These are phyloP conservation scores for Fusarium austroafricanum DNA, from an alignment of 2,329 filamentous ascomycete species.

Conservation along the genomic window DNA sequence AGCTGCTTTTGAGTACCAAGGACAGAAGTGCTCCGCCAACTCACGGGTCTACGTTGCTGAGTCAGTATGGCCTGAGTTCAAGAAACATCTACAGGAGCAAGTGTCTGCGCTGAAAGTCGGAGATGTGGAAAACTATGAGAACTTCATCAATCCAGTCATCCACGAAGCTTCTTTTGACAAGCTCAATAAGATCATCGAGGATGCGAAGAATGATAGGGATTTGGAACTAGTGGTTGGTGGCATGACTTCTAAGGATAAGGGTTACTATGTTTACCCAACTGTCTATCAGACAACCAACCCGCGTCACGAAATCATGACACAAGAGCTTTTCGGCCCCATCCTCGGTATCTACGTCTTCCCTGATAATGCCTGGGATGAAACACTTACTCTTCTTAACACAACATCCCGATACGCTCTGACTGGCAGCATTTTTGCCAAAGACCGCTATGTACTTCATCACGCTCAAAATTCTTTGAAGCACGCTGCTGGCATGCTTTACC, in stretches of 20 bases:
- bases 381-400: constrained; percentile 26
- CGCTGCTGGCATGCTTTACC: constrained; percentile 72
- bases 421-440: constrained; percentile 75
- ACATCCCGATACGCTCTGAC: constrained; percentile 61
- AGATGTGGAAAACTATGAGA: constrained; percentile 54
- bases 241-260: constrained; percentile 54
- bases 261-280: constrained; percentile 61
- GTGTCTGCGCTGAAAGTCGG: constrained; percentile 51
- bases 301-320: constrained; percentile 57
- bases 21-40: constrained; percentile 36
- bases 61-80: constrained; percentile 41
- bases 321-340: constrained; percentile 63
- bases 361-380: constrained; percentile 48
- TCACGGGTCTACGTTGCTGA: constrained; percentile 43
- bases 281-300: constrained; percentile 57
- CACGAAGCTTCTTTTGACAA: constrained; percentile 58
- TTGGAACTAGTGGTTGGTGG: constrained; percentile 60
- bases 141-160: constrained; percentile 63
- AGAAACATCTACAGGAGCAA: constrained; percentile 48
- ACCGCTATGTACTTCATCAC: constrained; percentile 68
- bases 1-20: constrained; percentile 35
- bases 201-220: constrained; percentile 55
- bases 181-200: constrained; percentile 56
- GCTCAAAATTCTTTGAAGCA: constrained; percentile 75
- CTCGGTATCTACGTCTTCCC: constrained; percentile 61